phyloP scores from a whole-genome alignment of 257 asterid species.

The Plantago ovata region DNA sequence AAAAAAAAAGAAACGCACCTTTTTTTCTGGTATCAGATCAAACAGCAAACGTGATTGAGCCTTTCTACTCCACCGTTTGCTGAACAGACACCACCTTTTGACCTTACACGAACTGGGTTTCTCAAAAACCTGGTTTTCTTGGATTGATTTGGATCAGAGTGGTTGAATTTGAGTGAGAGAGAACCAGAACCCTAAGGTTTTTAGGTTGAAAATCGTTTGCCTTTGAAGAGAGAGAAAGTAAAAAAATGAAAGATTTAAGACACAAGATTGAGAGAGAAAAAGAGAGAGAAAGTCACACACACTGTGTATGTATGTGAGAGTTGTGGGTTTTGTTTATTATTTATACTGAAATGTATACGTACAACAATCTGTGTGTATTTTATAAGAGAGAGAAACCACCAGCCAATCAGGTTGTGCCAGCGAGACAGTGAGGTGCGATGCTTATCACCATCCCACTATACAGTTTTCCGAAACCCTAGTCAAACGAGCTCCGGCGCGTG shows the following conservation, averaged over 20 bases:
- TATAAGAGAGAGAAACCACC: conserved; percentile 15
- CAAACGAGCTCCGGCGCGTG: conserved; percentile 26
- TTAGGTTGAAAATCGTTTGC: conserved; percentile 38
- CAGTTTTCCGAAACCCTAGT: conserved; percentile 40
- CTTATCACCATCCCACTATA: conserved; percentile 32
- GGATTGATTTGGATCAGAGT: conserved; percentile 1
- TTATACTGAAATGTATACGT: conserved; percentile 16
- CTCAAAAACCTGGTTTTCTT: background rate
- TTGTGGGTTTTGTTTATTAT: conserved; percentile 16
- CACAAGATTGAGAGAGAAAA: background rate
- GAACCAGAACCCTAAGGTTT: conserved; percentile 26
- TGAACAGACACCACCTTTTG: conserved; percentile 4
- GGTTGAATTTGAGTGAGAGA: conserved; percentile 23
- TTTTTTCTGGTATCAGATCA: conserved; percentile 25
- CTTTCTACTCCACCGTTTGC: conserved; percentile 5
- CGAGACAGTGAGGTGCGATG: conserved; percentile 30
- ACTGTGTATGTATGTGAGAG: background rate
- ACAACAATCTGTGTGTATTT: conserved; percentile 15
- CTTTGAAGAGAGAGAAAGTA: conserved; percentile 35
- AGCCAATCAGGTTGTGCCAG: conserved; percentile 31
- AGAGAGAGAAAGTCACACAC: conserved; percentile 19
- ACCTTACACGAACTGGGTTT: background rate
- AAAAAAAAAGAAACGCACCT: conserved; percentile 20
- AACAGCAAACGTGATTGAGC: conserved; percentile 13
- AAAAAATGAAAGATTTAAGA: conserved; percentile 1